Evolutionary conservation across 1,139 yeast species (phyloP), one percentile per base, ranked within the genome.

Genomic region (Lodderomyces oxycetoniae): DNA sequence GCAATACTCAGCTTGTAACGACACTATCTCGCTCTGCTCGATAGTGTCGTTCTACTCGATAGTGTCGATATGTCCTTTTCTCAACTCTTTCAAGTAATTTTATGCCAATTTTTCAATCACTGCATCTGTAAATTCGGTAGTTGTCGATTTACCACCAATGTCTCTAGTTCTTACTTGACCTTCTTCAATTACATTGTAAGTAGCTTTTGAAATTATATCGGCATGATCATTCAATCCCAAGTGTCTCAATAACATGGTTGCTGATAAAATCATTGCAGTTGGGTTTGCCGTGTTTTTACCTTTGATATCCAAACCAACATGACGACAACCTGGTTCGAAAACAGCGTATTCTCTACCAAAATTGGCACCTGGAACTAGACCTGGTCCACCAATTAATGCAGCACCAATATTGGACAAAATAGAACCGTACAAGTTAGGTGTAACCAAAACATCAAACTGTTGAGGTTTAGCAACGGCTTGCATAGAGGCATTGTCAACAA

Each of bases 241-340:
- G 66, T 89, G 97, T 71, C 96, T 85, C 71, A 89, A 77, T 81
- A 89, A 66, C 84, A 89, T 80, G 47, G 89, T 67, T 35, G 95
- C 77, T 40, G 95, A 86, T 57, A 89, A 75, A 55, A 89, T 83
- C 93, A 89, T 83, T 52, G 96, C 97, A 44, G 97, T 87, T 63
- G 98, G 98, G 79, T 91, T 91, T 48, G 97, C 97, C 47, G 85
- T 74, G 73, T 87, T 84, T 67, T 85, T 79, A 59, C 95, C 96
- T 73, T 86, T 76, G 61, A 91, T 85, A 67, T 89, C 97, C 55
- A 88, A 76, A 66, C 97, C 98, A 55, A 89, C 97, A 71, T 91
- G 98, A 76, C 97, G 85, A 71, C 96, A 89, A 66, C 97, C 98
- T 53, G 98, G 98, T 74, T 91, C 98, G 64, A 91, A 91, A 46